A percentile compares a stretch with the other conserved stretches of the same genome.
These are phyloP conservation scores for Leishmania amazonensis DNA, from an alignment of 208 protist genomes.

Conservation along the genomic window DNA sequence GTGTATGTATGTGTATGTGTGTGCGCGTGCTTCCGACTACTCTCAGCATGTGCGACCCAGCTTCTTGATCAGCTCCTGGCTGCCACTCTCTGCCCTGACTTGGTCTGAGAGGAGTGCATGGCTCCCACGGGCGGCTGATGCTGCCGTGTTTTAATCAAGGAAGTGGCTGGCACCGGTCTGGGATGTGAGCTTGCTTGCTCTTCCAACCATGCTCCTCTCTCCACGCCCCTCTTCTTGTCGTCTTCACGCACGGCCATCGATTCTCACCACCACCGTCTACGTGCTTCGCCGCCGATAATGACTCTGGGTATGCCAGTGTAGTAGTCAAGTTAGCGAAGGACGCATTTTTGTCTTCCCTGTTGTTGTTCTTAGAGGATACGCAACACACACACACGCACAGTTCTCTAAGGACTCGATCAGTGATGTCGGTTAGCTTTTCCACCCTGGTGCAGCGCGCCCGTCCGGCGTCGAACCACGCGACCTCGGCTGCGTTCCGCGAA, in stretches of 20 bases:
- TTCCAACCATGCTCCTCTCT: slow-evolving; percentile 6
- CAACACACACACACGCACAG: slow-evolving; percentile 11
- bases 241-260: not conserved
- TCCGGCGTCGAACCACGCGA: slow-evolving; percentile 77
- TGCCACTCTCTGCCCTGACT: not conserved
- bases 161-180: not conserved
- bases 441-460: slow-evolving; percentile 80
- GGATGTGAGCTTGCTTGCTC: not conserved
- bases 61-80: not conserved
- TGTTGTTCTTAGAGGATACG: slow-evolving; percentile 8
- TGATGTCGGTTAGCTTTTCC: slow-evolving; percentile 89
- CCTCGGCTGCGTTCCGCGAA: slow-evolving; percentile 60
- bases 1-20: not conserved
- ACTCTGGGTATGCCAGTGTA: not conserved
- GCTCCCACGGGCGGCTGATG: not conserved
- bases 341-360: not conserved
- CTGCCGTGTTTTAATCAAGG: not conserved
- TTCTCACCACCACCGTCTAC: not conserved
- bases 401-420: slow-evolving; percentile 2
- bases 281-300: not conserved
- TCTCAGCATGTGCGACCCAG: no score
- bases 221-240: slow-evolving; percentile 19
- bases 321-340: slow-evolving; percentile 6
- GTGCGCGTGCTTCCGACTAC: not conserved
- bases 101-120: not conserved